Conservation (phyloP, 1,284 basidiomycete species). For the Trametes hirsuta region DNA sequence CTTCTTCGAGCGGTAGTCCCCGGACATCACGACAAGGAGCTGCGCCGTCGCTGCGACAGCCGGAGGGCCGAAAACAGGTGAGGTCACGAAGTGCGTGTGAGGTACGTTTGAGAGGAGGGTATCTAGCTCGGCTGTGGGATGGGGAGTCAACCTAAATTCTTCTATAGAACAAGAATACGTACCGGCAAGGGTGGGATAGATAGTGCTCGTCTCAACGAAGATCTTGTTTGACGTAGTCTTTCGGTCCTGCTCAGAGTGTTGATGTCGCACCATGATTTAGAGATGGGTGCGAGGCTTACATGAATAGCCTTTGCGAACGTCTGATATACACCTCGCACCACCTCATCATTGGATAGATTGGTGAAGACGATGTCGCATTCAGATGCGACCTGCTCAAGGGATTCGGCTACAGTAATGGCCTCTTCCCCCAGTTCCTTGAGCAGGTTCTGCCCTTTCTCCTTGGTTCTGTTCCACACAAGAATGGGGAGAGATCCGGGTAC, state of each 20-base stretch:
- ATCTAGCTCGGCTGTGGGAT: constrained; percentile 68
- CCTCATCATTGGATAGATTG: constrained; percentile 74
- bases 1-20: constrained; percentile 85
- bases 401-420: constrained; percentile 56
- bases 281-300: constrained; percentile 28
- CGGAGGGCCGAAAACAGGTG: constrained; percentile 82
- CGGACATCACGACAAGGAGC: constrained; percentile 80
- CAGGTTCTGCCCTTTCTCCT: constrained; percentile 60
- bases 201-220: constrained; percentile 84
- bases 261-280: not conserved
- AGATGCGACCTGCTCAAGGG: constrained; percentile 57
- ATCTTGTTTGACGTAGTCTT: constrained; percentile 56
- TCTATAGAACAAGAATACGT: not conserved
- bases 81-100: constrained; percentile 72
- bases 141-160: not conserved
- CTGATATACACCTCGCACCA: constrained; percentile 71
- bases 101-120: constrained; percentile 62
- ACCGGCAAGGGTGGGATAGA: constrained; percentile 77
- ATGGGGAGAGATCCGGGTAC: constrained; percentile 46
- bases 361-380: constrained; percentile 85
- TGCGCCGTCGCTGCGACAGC: constrained; percentile 68
- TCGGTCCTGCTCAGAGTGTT: not conserved
- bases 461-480: constrained; percentile 70
- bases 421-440: constrained; percentile 54
- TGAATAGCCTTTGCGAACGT: constrained; percentile 63